A percentile compares a stretch with the other conserved stretches of the same genome.
phyloP scores from a whole-genome alignment of 257 asterid species.

The Scutellaria galericulata region DNA sequence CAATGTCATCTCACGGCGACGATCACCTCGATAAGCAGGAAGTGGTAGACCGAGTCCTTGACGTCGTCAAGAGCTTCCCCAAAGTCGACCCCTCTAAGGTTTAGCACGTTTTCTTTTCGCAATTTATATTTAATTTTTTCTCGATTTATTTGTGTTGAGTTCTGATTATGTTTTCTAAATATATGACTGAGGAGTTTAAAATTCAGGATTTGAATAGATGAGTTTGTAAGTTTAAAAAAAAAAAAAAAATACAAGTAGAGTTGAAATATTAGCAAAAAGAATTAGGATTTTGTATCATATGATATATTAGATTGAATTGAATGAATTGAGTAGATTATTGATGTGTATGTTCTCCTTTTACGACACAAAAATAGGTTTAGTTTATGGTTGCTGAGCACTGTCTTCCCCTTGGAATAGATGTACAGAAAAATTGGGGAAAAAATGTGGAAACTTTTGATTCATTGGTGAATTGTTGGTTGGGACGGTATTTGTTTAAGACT shows the following conservation, averaged over 20 bases:
- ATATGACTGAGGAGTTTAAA: not conserved
- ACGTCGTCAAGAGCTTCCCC: conserved; percentile 82
- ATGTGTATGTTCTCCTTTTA: not conserved
- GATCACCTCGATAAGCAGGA: conserved; percentile 75
- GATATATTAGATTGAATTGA: not conserved
- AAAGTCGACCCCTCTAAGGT: conserved; percentile 94
- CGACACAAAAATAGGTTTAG: not conserved
- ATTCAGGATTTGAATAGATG: not conserved
- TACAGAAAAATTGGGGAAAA: not conserved
- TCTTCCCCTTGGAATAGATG: not conserved
- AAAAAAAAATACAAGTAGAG: not conserved
- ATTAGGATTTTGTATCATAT: conserved; percentile 3
- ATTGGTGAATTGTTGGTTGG: not conserved
- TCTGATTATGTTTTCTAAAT: conserved; percentile 10
- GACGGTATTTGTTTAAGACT: not conserved
- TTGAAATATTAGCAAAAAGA: not conserved
- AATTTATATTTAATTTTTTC: not conserved
- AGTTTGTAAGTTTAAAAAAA: too few relatives aligned
- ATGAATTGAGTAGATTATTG: not conserved
- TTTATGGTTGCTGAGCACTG: not conserved
- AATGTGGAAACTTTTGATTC: not conserved
- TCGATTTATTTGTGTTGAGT: not conserved
- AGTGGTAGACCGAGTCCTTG: conserved; percentile 72
- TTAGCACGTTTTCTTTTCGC: conserved; percentile 4
- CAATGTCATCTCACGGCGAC: conserved; percentile 86